phyloP scores from a whole-genome alignment of 1,284 basidiomycete species.

The Mycena citricolor region DNA sequence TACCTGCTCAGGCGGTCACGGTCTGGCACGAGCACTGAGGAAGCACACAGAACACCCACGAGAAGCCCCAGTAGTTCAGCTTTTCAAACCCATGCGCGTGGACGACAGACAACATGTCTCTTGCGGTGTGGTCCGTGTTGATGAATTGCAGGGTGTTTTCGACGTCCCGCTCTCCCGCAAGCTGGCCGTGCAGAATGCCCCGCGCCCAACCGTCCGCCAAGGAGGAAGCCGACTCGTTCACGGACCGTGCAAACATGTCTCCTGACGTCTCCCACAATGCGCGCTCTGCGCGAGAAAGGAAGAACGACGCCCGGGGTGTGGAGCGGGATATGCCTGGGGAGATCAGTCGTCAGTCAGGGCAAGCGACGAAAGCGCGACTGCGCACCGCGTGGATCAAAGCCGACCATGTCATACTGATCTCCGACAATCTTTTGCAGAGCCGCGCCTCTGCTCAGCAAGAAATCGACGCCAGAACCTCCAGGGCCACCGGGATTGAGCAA shows the following conservation, averaged over 20 bases:
- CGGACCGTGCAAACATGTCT: background rate
- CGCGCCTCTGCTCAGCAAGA: slow-evolving; percentile 5
- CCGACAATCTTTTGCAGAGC: slow-evolving; percentile 23
- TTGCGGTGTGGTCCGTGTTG: slow-evolving; percentile 28
- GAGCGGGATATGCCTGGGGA: slow-evolving; percentile 16
- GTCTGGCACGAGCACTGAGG: background rate
- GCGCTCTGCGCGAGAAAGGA: slow-evolving; percentile 13
- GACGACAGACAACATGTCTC: slow-evolving; percentile 31
- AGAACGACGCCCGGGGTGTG: slow-evolving; percentile 22
- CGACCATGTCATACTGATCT: slow-evolving; percentile 32
- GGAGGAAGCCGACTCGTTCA: slow-evolving; percentile 24
- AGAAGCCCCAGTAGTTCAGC: slow-evolving; percentile 31
- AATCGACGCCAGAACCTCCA: slow-evolving; percentile 31
- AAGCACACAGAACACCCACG: slow-evolving; percentile 15
- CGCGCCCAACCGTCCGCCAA: slow-evolving; percentile 23
- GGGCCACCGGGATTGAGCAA: slow-evolving; percentile 37
- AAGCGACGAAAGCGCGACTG: background rate
- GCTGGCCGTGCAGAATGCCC: slow-evolving; percentile 20
- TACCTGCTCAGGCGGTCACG: slow-evolving; percentile 14
- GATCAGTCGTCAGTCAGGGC: background rate
- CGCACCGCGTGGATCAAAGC: slow-evolving; percentile 35
- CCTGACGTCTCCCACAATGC: slow-evolving; percentile 1
- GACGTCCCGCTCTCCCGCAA: slow-evolving; percentile 24
- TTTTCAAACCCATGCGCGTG: slow-evolving; percentile 28
- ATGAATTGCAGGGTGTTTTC: slow-evolving; percentile 24